Evolutionary conservation across 441 rosid species (phyloP), one percentile per base, ranked within the genome.

Genomic region (Rhodomyrtus psidioides): DNA sequence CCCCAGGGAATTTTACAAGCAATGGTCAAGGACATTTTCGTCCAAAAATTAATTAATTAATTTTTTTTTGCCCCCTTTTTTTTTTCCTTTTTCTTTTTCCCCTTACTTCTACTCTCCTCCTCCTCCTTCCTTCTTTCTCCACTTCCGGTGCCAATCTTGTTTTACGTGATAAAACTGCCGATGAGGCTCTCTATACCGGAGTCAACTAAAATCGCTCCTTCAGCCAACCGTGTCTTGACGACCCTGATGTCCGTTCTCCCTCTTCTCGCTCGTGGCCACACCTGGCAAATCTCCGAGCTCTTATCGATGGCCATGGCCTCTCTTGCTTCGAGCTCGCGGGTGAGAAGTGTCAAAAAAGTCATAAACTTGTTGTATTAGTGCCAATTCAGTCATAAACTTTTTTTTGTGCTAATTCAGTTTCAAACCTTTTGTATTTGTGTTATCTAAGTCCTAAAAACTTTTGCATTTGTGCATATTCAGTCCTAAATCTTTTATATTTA

Each of bases 91-190:
- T 15, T 23, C 24, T 30, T 65, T 34, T 34, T 19, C 7, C 46
- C 44, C 46, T 9, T 34, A 30, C 26, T 39, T 34, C 42, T 30
- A 5, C 16, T 19, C 49, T 30, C 39, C 79, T 65, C 46, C 5
- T 65, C 44, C n/a, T 34, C 17, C 79, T 34, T 19, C 4, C 23
- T 4, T 6, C 5, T 7, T 60, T 60, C n/a, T 28, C 42, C 42
- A 28, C 21, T 19, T 28, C 6, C 0, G 0, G 42, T 60, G 12
- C 1, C 42, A 1, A 0, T 34, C 26, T 44, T 24, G 7, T 34
- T 65, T 9, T 17, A 34, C 14, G 39, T 34, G 46, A 19, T 65
- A 34, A 65, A 65, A 13, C 6, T 7, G 21, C 23, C 4, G 0
- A 19, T 9, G 6, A 65, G 76, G 24, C 14, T 9, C 7, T 9